Percentiles rank a stretch among this genome's conserved stretches.
Conservation (phyloP, 2,329 filamentous ascomycete species). For the Cladosporium colombiae region DNA sequence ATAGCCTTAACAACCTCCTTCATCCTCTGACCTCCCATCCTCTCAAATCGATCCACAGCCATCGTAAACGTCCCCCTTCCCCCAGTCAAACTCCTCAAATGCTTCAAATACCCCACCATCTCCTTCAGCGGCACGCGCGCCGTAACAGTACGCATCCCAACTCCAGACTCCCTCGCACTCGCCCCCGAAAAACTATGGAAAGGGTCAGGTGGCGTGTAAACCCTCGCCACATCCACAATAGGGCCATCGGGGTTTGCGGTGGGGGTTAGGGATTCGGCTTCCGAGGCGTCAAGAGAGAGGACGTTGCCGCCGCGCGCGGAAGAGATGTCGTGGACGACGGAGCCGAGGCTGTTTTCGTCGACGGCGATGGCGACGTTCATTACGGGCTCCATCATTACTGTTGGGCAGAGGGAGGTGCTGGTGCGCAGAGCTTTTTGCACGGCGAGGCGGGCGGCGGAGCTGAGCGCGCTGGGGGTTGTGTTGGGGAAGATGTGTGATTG, state of each 20-base stretch:
- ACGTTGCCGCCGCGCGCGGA: conserved; percentile 73
- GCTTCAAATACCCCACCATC: conserved; percentile 92
- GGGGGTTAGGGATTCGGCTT: conserved; percentile 23
- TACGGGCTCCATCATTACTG: conserved; percentile 84
- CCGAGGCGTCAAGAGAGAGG: conserved; percentile 65
- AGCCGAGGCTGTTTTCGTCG: conserved; percentile 77
- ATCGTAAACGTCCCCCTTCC: conserved; percentile 79
- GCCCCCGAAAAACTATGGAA: conserved; percentile 51
- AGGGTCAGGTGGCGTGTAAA: conserved; percentile 88
- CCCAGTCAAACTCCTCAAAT: conserved; percentile 82
- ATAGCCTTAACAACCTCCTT: conserved; percentile 53
- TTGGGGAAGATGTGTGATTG: conserved; percentile 64
- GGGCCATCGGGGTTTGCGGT: conserved; percentile 37
- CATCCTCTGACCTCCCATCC: conserved; percentile 62
- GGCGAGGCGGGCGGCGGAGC: conserved; percentile 66
- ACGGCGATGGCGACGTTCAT: conserved; percentile 88
- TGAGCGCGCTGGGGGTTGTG: conserved; percentile 67
- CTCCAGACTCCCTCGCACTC: conserved; percentile 27
- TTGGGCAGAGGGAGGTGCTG: conserved; percentile 51
- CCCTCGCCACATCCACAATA: conserved; percentile 67
- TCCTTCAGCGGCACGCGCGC: conserved; percentile 91
- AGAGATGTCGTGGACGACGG: conserved; percentile 79
- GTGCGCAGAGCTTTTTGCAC: conserved; percentile 69
- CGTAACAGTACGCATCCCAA: conserved; percentile 61
- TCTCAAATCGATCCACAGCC: conserved; percentile 71